These are phyloP conservation scores for Meredithiella fracta DNA, from an alignment of 2,329 filamentous ascomycete genomes.

Conservation along the genomic window DNA sequence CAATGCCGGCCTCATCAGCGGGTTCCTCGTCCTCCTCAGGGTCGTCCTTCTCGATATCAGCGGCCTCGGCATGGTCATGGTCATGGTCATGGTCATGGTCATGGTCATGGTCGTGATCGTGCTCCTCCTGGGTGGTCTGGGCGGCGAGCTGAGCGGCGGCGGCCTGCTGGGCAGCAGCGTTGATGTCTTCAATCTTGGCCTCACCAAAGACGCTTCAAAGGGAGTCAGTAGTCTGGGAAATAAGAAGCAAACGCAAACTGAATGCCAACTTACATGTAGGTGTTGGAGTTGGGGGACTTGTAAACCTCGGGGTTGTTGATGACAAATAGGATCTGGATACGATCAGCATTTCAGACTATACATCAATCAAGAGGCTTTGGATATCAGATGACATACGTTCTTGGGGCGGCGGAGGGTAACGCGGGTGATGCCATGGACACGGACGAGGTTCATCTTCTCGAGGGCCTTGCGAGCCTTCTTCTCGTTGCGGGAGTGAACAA, in stretches of 20 bases:
- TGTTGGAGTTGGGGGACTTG: conserved; percentile 98
- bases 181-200: conserved; percentile 99
- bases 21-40: conserved; percentile 91
- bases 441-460: conserved; percentile 92
- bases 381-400: conserved; percentile 55
- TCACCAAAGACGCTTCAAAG: conserved; percentile 81
- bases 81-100: conserved; percentile 58
- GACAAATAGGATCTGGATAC: conserved; percentile 83
- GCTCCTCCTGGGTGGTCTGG: conserved; percentile 47
- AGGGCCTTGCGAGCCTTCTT: conserved; percentile 99
- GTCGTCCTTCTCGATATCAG: conserved; percentile 71
- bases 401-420: conserved; percentile 96
- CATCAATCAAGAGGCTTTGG: background rate
- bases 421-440: conserved; percentile 91
- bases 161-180: conserved; percentile 91
- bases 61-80: conserved; percentile 71
- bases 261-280: conserved; percentile 70
- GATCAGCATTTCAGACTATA: conserved; percentile 3
- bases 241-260: background rate
- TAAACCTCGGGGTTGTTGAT: conserved; percentile 99
- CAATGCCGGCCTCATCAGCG: conserved; percentile 82
- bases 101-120: conserved; percentile 57
- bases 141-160: conserved; percentile 89
- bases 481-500: conserved; percentile 97
- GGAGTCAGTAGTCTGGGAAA: background rate